These are phyloP conservation scores for Penicillium verhagenii DNA, from an alignment of 495 filamentous ascomycete genomes.

Conservation along the genomic window DNA sequence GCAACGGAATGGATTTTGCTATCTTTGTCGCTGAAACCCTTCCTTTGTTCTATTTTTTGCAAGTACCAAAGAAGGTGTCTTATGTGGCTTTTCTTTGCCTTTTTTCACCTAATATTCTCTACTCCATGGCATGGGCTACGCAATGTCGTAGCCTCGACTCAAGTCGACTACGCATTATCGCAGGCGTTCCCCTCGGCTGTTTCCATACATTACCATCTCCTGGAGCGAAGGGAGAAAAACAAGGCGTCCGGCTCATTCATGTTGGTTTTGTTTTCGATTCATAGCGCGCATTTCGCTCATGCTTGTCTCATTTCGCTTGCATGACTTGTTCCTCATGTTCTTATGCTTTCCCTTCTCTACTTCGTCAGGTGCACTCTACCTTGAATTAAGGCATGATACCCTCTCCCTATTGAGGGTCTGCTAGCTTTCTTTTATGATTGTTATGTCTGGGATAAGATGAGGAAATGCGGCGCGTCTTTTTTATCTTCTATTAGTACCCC, in stretches of 20 bases:
- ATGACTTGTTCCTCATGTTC: constrained; percentile 2
- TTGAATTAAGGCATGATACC: background rate
- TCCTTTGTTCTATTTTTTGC: constrained; percentile 13
- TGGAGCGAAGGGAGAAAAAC: background rate
- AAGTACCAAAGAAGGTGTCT: constrained; percentile 21
- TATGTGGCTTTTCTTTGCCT: constrained; percentile 9
- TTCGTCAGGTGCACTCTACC: background rate
- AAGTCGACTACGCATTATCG: constrained; percentile 9
- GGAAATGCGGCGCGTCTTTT: constrained; percentile 1
- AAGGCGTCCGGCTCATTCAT: constrained; percentile 17
- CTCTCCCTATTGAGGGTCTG: background rate
- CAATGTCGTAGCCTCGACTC: constrained; percentile 18
- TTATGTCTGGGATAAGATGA: constrained; percentile 1
- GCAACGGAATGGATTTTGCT: constrained; percentile 29
- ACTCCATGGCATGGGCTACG: constrained; percentile 21
- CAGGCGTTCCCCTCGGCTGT: constrained; percentile 11
- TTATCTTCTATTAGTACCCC: background rate
- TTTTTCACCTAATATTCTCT: constrained; percentile 11
- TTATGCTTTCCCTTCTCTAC: background rate
- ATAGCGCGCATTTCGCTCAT: constrained; percentile 2
- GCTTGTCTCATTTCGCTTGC: constrained; percentile 4
- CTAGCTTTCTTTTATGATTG: background rate
- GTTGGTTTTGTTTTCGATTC: constrained; percentile 8
- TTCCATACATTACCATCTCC: constrained; percentile 1
- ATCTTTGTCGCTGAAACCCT: constrained; percentile 22